These are phyloP conservation scores for Leishmania lainsoni DNA, from an alignment of 208 protist species.

Conservation along the genomic window DNA sequence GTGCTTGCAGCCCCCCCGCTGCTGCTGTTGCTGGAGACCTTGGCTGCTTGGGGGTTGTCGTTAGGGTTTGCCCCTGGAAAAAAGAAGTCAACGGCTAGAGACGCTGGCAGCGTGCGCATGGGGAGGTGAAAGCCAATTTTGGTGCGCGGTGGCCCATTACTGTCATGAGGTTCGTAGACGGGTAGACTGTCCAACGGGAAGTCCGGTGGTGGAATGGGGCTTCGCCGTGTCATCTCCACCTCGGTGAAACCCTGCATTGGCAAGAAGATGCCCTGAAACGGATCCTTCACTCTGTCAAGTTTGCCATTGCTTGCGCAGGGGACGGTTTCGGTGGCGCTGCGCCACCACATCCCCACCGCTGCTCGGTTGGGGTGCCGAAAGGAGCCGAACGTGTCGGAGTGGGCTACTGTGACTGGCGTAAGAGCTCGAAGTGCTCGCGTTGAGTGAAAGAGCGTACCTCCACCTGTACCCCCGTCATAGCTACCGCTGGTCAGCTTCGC, in stretches of 20 bases:
- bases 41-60: background rate
- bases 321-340: background rate
- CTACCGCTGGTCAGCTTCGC: background rate
- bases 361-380: conserved; percentile 4
- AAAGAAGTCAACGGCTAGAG: background rate
- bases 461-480: background rate
- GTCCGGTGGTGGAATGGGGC: conserved; percentile 10
- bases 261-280: conserved; percentile 6
- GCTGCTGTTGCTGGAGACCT: background rate
- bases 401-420: conserved; percentile 6
- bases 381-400: background rate
- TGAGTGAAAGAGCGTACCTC: conserved; percentile 2
- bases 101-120: conserved; percentile 21
- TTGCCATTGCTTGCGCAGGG: background rate
- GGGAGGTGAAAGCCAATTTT: conserved; percentile 22
- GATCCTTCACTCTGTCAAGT: background rate
- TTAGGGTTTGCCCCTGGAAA: conserved; percentile 1
- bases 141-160: conserved; percentile 45
- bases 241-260: background rate
- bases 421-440: conserved; percentile 17
- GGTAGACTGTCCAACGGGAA: conserved; percentile 48
- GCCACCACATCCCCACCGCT: conserved; percentile 8
- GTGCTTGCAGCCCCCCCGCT: background rate
- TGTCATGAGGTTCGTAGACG: conserved; percentile 54
- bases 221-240: background rate